These are phyloP conservation scores for Apiotrichum gamsii DNA, from an alignment of 1,284 basidiomycete species.

Conservation along the genomic window DNA sequence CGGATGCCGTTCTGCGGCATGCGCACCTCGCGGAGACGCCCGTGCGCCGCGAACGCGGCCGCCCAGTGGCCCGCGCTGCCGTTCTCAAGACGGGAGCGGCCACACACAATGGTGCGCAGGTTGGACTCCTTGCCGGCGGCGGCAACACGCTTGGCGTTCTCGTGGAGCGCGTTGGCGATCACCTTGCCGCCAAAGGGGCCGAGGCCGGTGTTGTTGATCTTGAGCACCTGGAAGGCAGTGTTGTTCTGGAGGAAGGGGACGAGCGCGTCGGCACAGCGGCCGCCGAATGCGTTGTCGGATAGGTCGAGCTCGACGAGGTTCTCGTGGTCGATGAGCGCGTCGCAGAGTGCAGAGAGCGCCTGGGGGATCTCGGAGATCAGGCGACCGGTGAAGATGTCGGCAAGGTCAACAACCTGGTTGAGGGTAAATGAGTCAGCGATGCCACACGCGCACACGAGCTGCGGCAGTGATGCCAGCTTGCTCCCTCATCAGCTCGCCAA, in stretches of 20 bases:
- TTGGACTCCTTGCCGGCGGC: constrained; percentile 61
- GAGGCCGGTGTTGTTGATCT: constrained; percentile 94
- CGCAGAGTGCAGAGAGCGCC: constrained; percentile 81
- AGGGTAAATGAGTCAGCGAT: too few species aligned
- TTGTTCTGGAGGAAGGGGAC: constrained; percentile 80
- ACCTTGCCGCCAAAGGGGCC: constrained; percentile 84
- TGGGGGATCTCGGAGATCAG: constrained; percentile 92
- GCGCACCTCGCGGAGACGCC: constrained; percentile 68
- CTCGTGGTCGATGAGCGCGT: constrained; percentile 72
- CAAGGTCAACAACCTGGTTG: constrained; percentile 94
- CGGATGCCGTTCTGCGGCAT: constrained; percentile 98
- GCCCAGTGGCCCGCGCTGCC: constrained; percentile 81
- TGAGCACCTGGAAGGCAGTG: constrained; percentile 71
- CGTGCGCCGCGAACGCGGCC: constrained; percentile 78
- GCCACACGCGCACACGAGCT: too few species aligned
- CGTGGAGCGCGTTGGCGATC: constrained; percentile 75
- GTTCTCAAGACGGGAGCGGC: constrained; percentile 89
- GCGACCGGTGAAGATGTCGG: constrained; percentile 96
- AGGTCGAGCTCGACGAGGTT: constrained; percentile 83
- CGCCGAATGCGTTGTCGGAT: constrained; percentile 95
- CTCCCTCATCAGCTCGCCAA: too few species aligned
- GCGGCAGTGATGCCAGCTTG: too few species aligned
- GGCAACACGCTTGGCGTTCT: constrained; percentile 66
- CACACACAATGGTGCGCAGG: constrained; percentile 79
- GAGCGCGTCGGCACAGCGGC: constrained; percentile 92